Evolutionary conservation across 225 moss, liverwort and hornwort genomes (phyloP).

Genomic region (Sphagnum contortum): DNA sequence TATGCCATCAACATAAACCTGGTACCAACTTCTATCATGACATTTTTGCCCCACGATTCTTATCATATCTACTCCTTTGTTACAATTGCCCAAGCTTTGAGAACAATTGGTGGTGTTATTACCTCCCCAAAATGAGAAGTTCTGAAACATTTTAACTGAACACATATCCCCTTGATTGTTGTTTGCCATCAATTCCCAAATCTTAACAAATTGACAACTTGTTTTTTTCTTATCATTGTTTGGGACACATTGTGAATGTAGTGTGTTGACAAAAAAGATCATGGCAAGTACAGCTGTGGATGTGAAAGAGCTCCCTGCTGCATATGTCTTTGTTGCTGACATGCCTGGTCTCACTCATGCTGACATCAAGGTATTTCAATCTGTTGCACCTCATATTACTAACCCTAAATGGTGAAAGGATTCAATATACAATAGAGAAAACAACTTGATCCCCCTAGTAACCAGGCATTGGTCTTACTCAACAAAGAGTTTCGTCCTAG

Average conservation of each 20-base stretch:
- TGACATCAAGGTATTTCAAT: conserved; percentile 57
- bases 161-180: not conserved
- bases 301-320: conserved; percentile 63
- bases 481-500: not conserved
- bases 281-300: conserved; percentile 76
- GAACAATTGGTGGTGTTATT: conserved; percentile 2
- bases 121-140: conserved; percentile 5
- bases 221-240: not conserved
- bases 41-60: no score
- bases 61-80: no score
- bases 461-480: not conserved
- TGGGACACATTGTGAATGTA: not conserved
- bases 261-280: conserved; percentile 3
- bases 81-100: no score
- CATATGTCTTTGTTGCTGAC: conserved; percentile 60
- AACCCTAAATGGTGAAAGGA: not conserved
- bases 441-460: no score
- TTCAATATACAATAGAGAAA: no score
- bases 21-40: conserved; percentile 9
- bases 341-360: conserved; percentile 65
- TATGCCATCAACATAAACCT: conserved; percentile 32
- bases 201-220: not conserved
- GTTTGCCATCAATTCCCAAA: not conserved
- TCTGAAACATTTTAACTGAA: not conserved
- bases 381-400: not conserved